phyloP scores from a whole-genome alignment of 208 protist species.

The Endotrypanum monterogeii region DNA sequence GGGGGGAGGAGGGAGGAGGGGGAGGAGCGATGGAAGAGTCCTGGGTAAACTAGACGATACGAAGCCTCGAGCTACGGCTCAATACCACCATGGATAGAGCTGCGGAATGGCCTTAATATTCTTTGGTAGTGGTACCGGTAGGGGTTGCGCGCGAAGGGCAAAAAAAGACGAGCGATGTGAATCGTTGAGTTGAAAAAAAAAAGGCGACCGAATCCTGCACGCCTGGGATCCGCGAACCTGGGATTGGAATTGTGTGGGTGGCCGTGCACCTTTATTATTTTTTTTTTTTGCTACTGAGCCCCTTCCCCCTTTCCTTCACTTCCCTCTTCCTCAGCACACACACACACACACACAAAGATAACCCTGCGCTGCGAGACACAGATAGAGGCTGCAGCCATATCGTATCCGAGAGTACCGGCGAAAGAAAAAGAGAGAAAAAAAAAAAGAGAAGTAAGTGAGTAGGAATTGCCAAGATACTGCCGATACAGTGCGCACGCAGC shows the following conservation, averaged over 20 bases:
- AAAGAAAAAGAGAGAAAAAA: too few species aligned
- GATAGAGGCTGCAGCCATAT: not conserved
- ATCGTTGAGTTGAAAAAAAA: too few species aligned
- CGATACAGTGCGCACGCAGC: not conserved
- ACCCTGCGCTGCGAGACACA: not conserved
- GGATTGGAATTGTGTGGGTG: too few species aligned
- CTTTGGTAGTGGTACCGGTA: too few species aligned
- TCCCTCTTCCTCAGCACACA: not conserved
- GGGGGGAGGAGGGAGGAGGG: not conserved
- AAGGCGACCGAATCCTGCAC: too few species aligned
- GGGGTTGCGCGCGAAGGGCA: too few species aligned
- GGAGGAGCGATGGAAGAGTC: conserved; percentile 1
- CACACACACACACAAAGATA: not conserved
- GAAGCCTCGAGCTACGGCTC: not conserved
- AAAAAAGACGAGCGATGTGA: too few species aligned
- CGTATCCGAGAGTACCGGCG: not conserved
- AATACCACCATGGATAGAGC: not conserved
- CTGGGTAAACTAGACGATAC: not conserved
- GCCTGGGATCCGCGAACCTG: too few species aligned
- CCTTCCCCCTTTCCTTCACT: too few species aligned
- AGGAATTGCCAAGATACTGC: not conserved
- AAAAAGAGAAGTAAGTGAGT: not conserved
- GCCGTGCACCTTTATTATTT: too few species aligned
- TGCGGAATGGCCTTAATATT: too few species aligned
- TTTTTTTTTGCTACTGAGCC: too few species aligned